Conservation (phyloP, 2,329 filamentous ascomycete species). For the Aspergillus calidoustus region DNA sequence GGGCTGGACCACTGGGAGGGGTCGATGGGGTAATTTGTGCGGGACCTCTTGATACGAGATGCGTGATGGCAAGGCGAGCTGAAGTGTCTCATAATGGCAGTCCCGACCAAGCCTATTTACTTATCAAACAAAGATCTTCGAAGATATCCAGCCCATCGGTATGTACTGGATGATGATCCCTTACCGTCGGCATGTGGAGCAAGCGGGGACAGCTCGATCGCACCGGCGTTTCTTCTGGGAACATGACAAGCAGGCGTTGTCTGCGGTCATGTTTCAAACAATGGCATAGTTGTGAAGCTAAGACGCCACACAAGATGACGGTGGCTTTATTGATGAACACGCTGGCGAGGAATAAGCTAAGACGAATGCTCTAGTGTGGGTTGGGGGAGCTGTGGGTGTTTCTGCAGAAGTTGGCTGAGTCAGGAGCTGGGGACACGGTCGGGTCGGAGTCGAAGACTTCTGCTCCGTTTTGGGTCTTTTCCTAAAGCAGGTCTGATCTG, state of each 20-base stretch:
- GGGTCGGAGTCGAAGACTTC: not conserved
- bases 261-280: constrained; percentile 1
- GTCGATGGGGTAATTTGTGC: not conserved
- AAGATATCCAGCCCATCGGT: not conserved
- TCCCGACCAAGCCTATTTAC: not conserved
- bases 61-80: not conserved
- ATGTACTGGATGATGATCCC: not conserved
- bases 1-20: not conserved
- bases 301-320: not conserved
- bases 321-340: not conserved
- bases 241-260: constrained; percentile 13
- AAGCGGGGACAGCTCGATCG: constrained; percentile 11
- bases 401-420: not conserved
- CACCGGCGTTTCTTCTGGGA: constrained; percentile 16
- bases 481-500: not conserved
- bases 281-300: not conserved
- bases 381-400: not conserved
- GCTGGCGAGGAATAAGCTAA: not conserved
- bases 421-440: not conserved
- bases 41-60: not conserved
- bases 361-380: not conserved
- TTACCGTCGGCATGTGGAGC: constrained; percentile 12
- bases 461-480: not conserved
- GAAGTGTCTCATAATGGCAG: not conserved
- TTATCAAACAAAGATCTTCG: not conserved